Evolutionary conservation across 108 stramenopile species (phyloP).

Genomic region (Skeletonema tropicum): DNA sequence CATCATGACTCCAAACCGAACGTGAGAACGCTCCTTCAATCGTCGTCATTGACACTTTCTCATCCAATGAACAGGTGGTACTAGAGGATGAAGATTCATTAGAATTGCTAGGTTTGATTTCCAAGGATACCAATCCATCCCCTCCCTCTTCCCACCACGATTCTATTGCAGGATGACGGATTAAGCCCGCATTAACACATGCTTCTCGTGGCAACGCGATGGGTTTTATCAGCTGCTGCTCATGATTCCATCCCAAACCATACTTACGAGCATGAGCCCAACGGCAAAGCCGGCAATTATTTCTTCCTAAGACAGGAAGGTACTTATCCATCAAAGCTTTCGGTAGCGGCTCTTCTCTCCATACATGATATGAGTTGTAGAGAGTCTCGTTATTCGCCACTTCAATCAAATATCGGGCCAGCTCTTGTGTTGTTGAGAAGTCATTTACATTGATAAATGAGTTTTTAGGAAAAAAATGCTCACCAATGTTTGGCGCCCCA

Average conservation of each 20-base stretch:
- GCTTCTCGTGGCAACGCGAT: slow-evolving; percentile 33
- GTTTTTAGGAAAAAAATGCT: slow-evolving; percentile 60
- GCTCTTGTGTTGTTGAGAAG: slow-evolving; percentile 42
- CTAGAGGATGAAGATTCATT: background rate
- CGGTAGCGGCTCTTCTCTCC: slow-evolving; percentile 62
- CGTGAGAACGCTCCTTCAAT: slow-evolving; percentile 14
- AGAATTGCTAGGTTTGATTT: background rate
- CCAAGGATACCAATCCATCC: background rate
- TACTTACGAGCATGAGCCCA: slow-evolving; percentile 66
- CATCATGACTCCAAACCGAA: slow-evolving; percentile 29
- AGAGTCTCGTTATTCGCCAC: slow-evolving; percentile 54
- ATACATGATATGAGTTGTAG: slow-evolving; percentile 74
- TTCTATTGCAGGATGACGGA: slow-evolving; percentile 53
- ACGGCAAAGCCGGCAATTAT: slow-evolving; percentile 67
- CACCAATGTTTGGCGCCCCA: slow-evolving; percentile 70
- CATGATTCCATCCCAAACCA: slow-evolving; percentile 67
- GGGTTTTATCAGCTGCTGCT: slow-evolving; percentile 45
- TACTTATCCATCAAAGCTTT: slow-evolving; percentile 51
- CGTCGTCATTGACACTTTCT: slow-evolving; percentile 14
- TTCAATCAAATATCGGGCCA: slow-evolving; percentile 56
- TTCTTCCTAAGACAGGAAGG: slow-evolving; percentile 52
- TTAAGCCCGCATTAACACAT: slow-evolving; percentile 31
- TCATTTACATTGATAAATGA: slow-evolving; percentile 64
- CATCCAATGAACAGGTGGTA: slow-evolving; percentile 12
- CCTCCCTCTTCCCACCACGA: slow-evolving; percentile 39